Evolutionary conservation across 345 rosid species (phyloP).

Genomic region (Eucalyptus regnans): DNA sequence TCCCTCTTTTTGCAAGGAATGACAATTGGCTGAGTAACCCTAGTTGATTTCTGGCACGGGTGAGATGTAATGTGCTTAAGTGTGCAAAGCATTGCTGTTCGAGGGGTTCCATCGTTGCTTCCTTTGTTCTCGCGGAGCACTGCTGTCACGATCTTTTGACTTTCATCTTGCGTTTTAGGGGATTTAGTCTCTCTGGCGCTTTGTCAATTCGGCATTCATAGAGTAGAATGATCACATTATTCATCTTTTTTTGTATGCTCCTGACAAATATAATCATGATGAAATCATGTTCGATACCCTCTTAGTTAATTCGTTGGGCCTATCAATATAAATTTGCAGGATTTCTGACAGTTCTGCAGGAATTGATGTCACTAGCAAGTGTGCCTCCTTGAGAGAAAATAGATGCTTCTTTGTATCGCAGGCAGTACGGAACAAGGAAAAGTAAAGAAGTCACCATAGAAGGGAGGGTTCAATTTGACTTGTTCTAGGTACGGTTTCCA

Average conservation of each 20-base stretch:
- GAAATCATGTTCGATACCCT: background rate
- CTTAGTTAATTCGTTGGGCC: background rate
- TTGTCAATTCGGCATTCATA: background rate
- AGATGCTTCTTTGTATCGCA: constrained; percentile 16
- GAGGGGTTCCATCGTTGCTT: background rate
- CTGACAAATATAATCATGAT: background rate
- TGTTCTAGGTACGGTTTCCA: constrained; percentile 60
- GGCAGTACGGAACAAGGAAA: constrained; percentile 87
- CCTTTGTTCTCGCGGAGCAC: background rate
- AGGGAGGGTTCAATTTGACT: constrained; percentile 95
- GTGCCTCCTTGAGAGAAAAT: background rate
- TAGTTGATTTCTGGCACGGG: background rate
- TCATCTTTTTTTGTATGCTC: background rate
- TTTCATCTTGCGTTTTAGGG: background rate
- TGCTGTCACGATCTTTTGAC: background rate
- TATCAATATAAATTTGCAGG: background rate
- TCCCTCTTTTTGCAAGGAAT: too few relatives aligned
- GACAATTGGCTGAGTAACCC: background rate
- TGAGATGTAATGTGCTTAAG: background rate
- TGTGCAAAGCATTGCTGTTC: background rate
- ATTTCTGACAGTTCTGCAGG: background rate
- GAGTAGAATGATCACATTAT: background rate
- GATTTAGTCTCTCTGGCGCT: background rate
- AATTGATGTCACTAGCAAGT: background rate
- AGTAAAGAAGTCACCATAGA: constrained; percentile 89